Evolutionary conservation across 306 rosid species (phyloP).

Genomic region (Lathyrus oleraceus): DNA sequence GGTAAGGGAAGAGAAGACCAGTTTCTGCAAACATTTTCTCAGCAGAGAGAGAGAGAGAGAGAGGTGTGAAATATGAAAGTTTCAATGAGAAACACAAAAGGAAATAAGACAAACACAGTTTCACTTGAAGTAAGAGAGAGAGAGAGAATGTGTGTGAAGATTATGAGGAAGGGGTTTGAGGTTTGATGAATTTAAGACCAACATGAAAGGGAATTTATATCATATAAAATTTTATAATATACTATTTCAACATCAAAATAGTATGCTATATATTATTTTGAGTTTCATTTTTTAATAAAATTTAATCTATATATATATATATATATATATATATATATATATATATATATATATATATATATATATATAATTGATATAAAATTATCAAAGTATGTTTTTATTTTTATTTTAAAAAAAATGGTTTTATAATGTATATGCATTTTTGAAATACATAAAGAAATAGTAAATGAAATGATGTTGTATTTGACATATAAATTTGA

Average conservation of each 20-base stretch:
- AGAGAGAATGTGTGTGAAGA: not conserved
- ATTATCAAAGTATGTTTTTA: no score
- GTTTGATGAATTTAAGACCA: slow-evolving; percentile 36
- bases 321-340: no score
- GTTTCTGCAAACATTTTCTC: slow-evolving; percentile 82
- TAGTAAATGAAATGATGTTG: not conserved
- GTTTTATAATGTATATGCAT: no score
- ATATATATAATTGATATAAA: no score
- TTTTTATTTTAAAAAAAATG: no score
- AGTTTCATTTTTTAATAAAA: no score
- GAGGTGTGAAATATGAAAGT: slow-evolving; percentile 15
- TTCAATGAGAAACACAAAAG: slow-evolving; percentile 29
- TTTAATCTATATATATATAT: no score
- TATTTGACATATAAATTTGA: not conserved
- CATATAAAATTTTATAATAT: slow-evolving; percentile 9
- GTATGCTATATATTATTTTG: no score
- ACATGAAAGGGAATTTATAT: slow-evolving; percentile 52
- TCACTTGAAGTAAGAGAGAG: slow-evolving; percentile 13
- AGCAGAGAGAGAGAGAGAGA: slow-evolving; percentile 6
- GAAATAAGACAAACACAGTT: slow-evolving; percentile 11
- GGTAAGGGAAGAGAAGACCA: slow-evolving; percentile 66
- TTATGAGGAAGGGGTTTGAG: slow-evolving; percentile 6
- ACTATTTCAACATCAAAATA: not conserved
- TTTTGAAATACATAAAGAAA: not conserved
- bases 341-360: no score